Percentiles rank a stretch among this genome's conserved stretches.
Conservation (phyloP, 2,329 filamentous ascomycete species). For the Stylonectria norvegica region DNA sequence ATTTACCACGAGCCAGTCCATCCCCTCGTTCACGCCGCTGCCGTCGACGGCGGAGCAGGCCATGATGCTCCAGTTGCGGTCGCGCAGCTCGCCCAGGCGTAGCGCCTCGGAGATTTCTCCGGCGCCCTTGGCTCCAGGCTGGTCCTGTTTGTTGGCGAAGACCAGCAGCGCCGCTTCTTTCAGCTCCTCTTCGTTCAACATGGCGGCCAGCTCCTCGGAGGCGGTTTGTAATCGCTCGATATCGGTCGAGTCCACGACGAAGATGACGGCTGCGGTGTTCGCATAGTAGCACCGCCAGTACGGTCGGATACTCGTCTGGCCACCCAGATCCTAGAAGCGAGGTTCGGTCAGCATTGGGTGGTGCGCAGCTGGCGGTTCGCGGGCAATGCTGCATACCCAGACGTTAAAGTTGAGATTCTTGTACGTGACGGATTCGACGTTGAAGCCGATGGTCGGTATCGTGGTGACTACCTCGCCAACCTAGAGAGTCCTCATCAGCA, state of each 20-base stretch:
- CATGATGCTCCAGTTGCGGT: constrained; percentile 99
- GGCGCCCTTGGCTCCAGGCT: constrained; percentile 92
- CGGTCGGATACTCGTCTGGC: constrained; percentile 96
- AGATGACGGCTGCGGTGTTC: constrained; percentile 97
- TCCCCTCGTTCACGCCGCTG: constrained; percentile 89
- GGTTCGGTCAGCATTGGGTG: constrained; percentile 9
- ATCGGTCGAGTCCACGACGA: constrained; percentile 97
- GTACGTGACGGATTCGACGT: constrained; percentile 97
- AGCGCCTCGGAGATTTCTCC: constrained; percentile 95
- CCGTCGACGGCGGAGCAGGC: constrained; percentile 96
- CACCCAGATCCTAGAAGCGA: constrained; percentile 71
- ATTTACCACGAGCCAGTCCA: constrained; percentile 95
- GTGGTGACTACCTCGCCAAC: constrained; percentile 98
- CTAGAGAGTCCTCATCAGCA: constrained; percentile 45
- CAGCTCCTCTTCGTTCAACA: constrained; percentile 96
- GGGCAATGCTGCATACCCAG: constrained; percentile 62
- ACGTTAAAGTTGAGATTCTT: constrained; percentile 99
- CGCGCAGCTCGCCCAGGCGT: constrained; percentile 83
- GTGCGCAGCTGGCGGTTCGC: not conserved
- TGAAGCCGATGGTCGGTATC: constrained; percentile 98
- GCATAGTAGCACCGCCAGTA: constrained; percentile 99
- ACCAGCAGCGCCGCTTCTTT: constrained; percentile 89
- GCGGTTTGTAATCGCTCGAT: constrained; percentile 92
- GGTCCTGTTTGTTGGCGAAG: constrained; percentile 99
- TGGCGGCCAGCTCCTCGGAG: constrained; percentile 85